Evolutionary conservation across 1,284 basidiomycete genomes (phyloP), one percentile per base, ranked within the genome.

Genomic region (Mycosarcoma maydis): DNA sequence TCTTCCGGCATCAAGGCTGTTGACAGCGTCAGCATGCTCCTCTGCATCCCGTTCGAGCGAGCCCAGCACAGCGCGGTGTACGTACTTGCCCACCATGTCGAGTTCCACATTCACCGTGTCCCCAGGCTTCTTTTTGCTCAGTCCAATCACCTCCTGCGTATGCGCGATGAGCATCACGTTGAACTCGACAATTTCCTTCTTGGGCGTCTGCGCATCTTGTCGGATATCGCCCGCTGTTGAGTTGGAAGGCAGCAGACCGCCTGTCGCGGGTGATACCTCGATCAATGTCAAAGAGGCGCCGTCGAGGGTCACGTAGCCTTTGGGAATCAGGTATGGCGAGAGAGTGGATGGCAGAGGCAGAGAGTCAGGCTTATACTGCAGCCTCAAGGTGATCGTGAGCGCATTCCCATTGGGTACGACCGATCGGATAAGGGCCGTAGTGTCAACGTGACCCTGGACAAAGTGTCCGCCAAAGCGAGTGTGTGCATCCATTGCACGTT

Each of bases 401-500:
- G 94, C 96, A 77, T 95, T 92, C 14, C 92, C 94, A 76, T 97
- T 96, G 11, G 86, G 85, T 5, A 82, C 84, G 42, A 87, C 87
- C 11, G 87, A 86, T 7, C 59, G 64, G 20, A 81, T 74, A 44
- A 69, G 49, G 33, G 79, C 94, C 2, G 92, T 95, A 6, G 87
- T 88, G 79, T 99, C 96, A 62, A 98, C 91, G 71, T 59, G 81
- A 26, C 78, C 77, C 49, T 98, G 95, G 6, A 98, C 96, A 81
- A 97, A 94, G 82, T 99, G 95, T 6, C 95, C 95, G 24, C 95
- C 95, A 78, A 98, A 97, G 39, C 95, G 86, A 10, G 89, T 89
- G 83, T 95, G 91, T 1, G 90, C 89, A 14, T 88, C 89, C 88
- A 94, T 92, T 76, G 95, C 93, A 42, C 91, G 92, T 84, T 99